Evolutionary conservation across 1,284 basidiomycete species (phyloP).

Genomic region (Ustilago shanxiensis): DNA sequence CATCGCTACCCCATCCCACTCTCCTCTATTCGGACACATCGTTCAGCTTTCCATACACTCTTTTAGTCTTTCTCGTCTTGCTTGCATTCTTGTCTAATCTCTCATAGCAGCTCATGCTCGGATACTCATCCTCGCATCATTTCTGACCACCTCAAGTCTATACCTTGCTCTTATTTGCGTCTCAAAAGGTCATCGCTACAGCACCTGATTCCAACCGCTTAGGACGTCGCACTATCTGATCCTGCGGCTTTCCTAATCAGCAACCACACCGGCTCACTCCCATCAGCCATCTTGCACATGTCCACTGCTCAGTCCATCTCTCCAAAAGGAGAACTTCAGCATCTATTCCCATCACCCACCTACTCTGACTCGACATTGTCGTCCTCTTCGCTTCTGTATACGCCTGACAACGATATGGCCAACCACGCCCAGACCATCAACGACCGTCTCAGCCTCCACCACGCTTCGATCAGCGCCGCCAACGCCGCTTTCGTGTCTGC

Average conservation of each 20-base stretch:
- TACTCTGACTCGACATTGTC: constrained; percentile 52
- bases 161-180: background rate
- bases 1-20: background rate
- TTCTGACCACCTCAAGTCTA: constrained; percentile 11
- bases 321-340: constrained; percentile 42
- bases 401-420: constrained; percentile 45
- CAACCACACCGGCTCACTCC: background rate
- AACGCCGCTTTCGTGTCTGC: constrained; percentile 52
- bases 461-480: constrained; percentile 45
- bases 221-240: constrained; percentile 4
- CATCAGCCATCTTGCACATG: constrained; percentile 29
- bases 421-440: constrained; percentile 15
- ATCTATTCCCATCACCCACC: constrained; percentile 51
- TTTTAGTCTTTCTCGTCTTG: constrained; percentile 4
- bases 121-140: background rate
- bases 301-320: constrained; percentile 39
- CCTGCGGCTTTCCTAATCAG: constrained; percentile 6
- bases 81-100: constrained; percentile 19
- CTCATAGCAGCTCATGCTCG: background rate
- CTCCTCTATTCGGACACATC: background rate
- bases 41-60: constrained; percentile 5
- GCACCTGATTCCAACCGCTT: background rate
- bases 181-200: background rate
- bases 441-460: constrained; percentile 35
- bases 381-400: constrained; percentile 52